Evolutionary conservation across 2,329 filamentous ascomycete genomes (phyloP), one percentile per base, ranked within the genome.

Genomic region (Nannizziopsis barbatae): DNA sequence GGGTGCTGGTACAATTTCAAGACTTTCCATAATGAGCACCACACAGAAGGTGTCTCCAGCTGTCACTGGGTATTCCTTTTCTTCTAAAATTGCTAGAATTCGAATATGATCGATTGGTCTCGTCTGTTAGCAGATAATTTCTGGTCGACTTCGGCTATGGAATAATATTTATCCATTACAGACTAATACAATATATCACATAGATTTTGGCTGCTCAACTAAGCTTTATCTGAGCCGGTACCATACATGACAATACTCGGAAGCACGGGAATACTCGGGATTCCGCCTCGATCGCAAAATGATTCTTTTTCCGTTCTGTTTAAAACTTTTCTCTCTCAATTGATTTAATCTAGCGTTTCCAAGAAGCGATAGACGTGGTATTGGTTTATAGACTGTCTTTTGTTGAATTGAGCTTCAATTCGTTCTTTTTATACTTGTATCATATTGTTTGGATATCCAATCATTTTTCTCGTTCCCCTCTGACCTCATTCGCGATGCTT

Each of bases 181-280:
- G 2, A 8, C 2, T 6, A n/a, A n/a, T 37, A 37, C 35, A 37
- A 8, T 15, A 37, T 12, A 14, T 8, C 14, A 14, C 35, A 12
- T 12, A 37, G 9, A 12, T 8, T 15, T 37, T 14, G 22, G 22
- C 22, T 27, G 3, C 7, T 27, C 3, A 27, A 27, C 7, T 27
- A 27, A 27, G 22, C 22, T 27, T 7, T 7, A 27, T 3, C 22
- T 27, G 4, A 27, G 4, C 22, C 22, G 22, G 22, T 47, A 47
- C 44, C 35, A 40, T 38, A 20, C 44, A 30, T 10, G n/a, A 47
- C 44, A 33, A 15, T 40, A 18, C 31, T n/a, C 10, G 36, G 9
- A 12, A 5, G 11, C 22, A 20, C 50, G 50, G 50, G 31, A 47
- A 51, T 36, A 51, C 14, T 51, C 50, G 50, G 50, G 41, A 48